These are phyloP conservation scores for Sequoiadendron giganteum DNA, from an alignment of 75 land plant species.

Conservation along the genomic window DNA sequence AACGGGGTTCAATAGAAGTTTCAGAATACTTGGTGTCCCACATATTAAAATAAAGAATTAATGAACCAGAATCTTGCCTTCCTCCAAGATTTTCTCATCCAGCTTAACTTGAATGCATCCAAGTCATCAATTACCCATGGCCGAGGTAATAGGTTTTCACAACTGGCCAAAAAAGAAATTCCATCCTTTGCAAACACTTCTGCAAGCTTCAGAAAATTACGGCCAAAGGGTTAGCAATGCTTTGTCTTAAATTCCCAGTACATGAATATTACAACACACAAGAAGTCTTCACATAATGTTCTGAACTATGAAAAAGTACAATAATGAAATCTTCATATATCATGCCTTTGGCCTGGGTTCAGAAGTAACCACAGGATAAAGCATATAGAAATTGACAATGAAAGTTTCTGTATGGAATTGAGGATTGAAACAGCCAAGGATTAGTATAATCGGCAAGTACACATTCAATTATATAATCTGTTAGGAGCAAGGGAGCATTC, in stretches of 20 bases:
- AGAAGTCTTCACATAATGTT: not conserved
- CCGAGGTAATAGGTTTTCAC: slow-evolving; percentile 79
- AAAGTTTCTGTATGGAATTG: not conserved
- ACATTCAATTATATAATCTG: not conserved
- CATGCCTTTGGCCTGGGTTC: slow-evolving; percentile 4
- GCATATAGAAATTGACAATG: not conserved
- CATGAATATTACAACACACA: not conserved
- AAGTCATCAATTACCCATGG: slow-evolving; percentile 99
- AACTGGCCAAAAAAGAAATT: slow-evolving; percentile 84
- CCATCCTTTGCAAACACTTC: slow-evolving; percentile 87
- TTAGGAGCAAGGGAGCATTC: not conserved
- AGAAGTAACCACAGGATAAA: not conserved
- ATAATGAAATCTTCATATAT: not conserved
- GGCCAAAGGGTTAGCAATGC: slow-evolving; percentile 6
- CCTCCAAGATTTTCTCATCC: slow-evolving; percentile 87
- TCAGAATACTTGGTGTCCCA: not conserved
- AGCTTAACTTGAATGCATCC: slow-evolving; percentile 80
- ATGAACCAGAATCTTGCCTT: slow-evolving; percentile 50
- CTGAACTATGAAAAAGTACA: not conserved
- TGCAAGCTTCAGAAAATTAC: slow-evolving; percentile 76
- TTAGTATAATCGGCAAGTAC: not conserved
- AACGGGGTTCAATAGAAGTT: not conserved
- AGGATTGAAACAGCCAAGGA: not conserved
- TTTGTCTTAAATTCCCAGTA: not conserved
- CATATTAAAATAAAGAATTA: slow-evolving; percentile 14